phyloP scores from a whole-genome alignment of 1,139 yeast genomes.

The Yamadazyma dushanensis region DNA sequence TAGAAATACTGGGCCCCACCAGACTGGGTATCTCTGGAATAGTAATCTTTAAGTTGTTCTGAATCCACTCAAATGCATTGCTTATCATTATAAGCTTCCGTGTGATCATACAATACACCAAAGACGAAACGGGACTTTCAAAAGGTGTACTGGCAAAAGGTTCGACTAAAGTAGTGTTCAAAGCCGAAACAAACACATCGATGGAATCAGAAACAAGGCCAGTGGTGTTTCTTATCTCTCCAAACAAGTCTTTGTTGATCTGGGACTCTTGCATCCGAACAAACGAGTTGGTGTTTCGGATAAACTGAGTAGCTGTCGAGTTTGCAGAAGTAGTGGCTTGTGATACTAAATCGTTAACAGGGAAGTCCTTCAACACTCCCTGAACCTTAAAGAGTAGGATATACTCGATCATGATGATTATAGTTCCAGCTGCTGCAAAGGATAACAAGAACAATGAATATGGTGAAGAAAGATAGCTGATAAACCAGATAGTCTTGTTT shows the following conservation, averaged over 20 bases:
- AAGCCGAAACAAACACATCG: constrained; percentile 30
- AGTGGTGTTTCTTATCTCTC: constrained; percentile 61
- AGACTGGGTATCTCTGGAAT: constrained; percentile 45
- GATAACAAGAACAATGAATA: constrained; percentile 44
- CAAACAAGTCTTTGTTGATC: constrained; percentile 66
- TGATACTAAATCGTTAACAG: constrained; percentile 4
- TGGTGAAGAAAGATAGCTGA: constrained; percentile 50
- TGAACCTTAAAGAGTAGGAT: constrained; percentile 31
- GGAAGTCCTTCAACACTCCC: constrained; percentile 8
- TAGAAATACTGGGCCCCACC: not conserved
- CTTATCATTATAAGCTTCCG: constrained; percentile 66
- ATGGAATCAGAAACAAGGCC: constrained; percentile 47
- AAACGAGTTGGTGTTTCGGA: constrained; percentile 22
- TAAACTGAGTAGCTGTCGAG: constrained; percentile 8
- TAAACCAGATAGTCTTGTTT: constrained; percentile 39
- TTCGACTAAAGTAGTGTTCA: constrained; percentile 29
- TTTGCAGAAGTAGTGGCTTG: constrained; percentile 5
- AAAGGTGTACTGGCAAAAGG: constrained; percentile 72
- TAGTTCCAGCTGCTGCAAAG: constrained; percentile 49
- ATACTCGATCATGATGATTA: constrained; percentile 49
- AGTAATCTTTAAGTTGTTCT: constrained; percentile 56
- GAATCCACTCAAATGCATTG: constrained; percentile 76
- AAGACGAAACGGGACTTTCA: constrained; percentile 57
- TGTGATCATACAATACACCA: constrained; percentile 79
- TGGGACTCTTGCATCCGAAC: constrained; percentile 30